Evolutionary conservation across 1,139 yeast genomes (phyloP).

Genomic region (Blastobotrys buckinghamii): DNA sequence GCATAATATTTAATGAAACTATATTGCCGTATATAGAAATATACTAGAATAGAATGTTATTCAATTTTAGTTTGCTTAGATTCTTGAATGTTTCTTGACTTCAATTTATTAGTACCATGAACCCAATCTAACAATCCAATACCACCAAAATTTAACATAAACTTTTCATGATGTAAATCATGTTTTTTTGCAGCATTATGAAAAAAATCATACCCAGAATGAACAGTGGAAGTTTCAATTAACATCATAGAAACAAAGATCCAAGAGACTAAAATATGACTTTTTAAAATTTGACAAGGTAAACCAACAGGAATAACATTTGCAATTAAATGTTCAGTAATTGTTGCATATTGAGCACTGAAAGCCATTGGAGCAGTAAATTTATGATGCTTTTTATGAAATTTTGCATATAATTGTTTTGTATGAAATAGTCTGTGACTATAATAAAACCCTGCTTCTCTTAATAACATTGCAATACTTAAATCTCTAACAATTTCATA

Average conservation of each 20-base stretch:
- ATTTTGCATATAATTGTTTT: constrained; percentile 15
- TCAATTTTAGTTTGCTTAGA: too few relatives aligned
- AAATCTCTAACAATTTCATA: constrained; percentile 15
- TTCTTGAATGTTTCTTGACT: too few relatives aligned
- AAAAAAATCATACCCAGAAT: constrained; percentile 23
- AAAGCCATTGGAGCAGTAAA: constrained; percentile 24
- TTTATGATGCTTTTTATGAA: constrained; percentile 23
- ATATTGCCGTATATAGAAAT: too few relatives aligned
- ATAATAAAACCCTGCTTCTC: constrained; percentile 22
- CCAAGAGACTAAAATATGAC: constrained; percentile 19
- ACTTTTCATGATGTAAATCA: constrained; percentile 25
- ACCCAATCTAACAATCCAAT: constrained; percentile 21
- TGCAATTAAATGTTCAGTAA: constrained; percentile 21
- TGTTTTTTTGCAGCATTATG: constrained; percentile 18
- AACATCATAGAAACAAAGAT: constrained; percentile 17
- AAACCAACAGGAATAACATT: constrained; percentile 20
- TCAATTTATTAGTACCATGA: constrained; percentile 16
- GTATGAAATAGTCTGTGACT: constrained; percentile 21
- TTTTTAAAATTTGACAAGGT: constrained; percentile 16
- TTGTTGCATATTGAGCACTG: constrained; percentile 23
- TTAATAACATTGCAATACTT: constrained; percentile 12
- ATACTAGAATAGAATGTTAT: too few relatives aligned
- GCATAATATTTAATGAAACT: too few relatives aligned
- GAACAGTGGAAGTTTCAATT: constrained; percentile 23
- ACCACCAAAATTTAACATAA: constrained; percentile 20